Evolutionary conservation across 768 basidiomycete genomes (phyloP), one percentile per base, ranked within the genome.

Genomic region (Boletus vermiculosoides): DNA sequence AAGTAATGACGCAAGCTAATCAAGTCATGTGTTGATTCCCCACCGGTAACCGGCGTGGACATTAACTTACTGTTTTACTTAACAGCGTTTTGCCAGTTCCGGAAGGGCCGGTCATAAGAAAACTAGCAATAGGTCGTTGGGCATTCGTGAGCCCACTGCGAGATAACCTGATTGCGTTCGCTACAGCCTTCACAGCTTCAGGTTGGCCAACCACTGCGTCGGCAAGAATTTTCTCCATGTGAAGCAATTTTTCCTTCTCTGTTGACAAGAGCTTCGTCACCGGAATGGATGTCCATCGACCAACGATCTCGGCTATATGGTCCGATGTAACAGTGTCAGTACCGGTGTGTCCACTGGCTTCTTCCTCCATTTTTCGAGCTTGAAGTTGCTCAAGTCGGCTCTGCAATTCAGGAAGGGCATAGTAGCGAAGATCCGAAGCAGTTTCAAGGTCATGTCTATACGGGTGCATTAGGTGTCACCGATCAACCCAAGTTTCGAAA

Each of bases 271-370:
- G 77, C 22, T 88, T 80, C 30, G 89, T 90, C 13, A 96, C 90
- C 2, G 96, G 96, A 54, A 98, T 92, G 42, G 85, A 86, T 4
- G 94, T 96, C 94, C 94, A 98, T 55, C 89, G 82, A 20, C 85
- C 89, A 25, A 98, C 93, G 59, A 98, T 94, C 69, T 95, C 92
- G 18, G 94, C 92, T 57, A 99, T 98, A 58, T 91, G 86, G 59
- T 95, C 93, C 18, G 92, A 80, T 5, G 88, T 90, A 46, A 97
- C 94, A 11, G 78, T 78, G 59, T 93, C 90, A 18, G 80, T 71
- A 16, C 83, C 83, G 45, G 75, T 74, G 15, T 80, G 76, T 50
- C 77, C 77, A 53, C 64, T 64, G 59, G 80, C 83, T 61, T 92
- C 88, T 63, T 92, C 87, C 59, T 87, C 86, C 9, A 78, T 79